Evolutionary conservation across 78 protist genomes (phyloP).

Genomic region (Guillardia theta): DNA sequence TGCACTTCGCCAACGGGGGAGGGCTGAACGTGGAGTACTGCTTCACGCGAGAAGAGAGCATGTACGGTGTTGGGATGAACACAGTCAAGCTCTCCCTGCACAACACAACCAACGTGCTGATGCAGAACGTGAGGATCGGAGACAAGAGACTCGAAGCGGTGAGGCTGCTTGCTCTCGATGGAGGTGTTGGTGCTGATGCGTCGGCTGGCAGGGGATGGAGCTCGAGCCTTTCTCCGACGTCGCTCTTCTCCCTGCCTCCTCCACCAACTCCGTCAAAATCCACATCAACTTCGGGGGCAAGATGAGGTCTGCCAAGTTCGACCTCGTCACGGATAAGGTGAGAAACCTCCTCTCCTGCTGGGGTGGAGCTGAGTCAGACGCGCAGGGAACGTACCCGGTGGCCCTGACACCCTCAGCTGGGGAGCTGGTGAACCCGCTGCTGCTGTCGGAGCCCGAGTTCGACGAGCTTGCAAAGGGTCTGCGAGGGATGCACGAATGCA

Average conservation of each 20-base stretch:
- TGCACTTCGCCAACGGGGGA: conserved; percentile 16
- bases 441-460: not conserved
- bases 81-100: not conserved
- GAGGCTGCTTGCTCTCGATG: not conserved
- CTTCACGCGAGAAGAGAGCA: conserved; percentile 15
- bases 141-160: not conserved
- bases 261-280: not conserved
- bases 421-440: not conserved
- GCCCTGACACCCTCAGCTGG: not conserved
- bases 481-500: conserved; percentile 8
- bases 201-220: not conserved
- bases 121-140: not conserved
- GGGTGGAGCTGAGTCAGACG: not conserved
- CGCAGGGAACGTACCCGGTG: conserved; percentile 24
- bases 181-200: not conserved
- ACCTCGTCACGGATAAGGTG: not conserved
- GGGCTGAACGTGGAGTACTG: conserved; percentile 33
- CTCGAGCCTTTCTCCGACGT: not conserved
- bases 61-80: not conserved
- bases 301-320: conserved; percentile 14
- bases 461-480: not conserved
- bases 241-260: not conserved
- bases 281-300: conserved; percentile 33
- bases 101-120: not conserved
- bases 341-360: not conserved